These are phyloP conservation scores for Dactylellina leptospora DNA, from an alignment of 2,329 filamentous ascomycete genomes.

Conservation along the genomic window DNA sequence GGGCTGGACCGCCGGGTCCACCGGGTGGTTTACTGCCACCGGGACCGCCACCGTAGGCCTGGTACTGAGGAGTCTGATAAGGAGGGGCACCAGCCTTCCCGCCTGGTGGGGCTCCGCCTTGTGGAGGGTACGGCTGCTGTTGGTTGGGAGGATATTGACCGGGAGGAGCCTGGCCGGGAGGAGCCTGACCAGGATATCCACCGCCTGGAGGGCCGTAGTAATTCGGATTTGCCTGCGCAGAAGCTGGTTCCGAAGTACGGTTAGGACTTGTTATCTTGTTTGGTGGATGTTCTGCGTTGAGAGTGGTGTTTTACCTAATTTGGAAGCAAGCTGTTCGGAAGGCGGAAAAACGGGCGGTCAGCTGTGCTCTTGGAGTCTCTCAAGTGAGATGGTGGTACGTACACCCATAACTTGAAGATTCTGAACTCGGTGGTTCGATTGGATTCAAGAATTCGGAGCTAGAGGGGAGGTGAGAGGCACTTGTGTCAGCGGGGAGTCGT, in stretches of 20 bases:
- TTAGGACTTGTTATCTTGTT: constrained; percentile 11
- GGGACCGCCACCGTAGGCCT: constrained; percentile 31
- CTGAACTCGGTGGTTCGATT: constrained; percentile 28
- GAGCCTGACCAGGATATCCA: constrained; percentile 35
- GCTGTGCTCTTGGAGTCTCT: constrained; percentile 19
- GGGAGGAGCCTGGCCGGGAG: constrained; percentile 30
- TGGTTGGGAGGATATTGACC: constrained; percentile 11
- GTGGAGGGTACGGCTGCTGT: too few relatives aligned
- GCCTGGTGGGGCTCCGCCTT: constrained; percentile 34
- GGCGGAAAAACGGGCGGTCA: constrained; percentile 27
- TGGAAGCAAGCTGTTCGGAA: constrained; percentile 49
- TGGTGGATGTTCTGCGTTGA: constrained; percentile 48
- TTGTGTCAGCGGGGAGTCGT: constrained; percentile 10
- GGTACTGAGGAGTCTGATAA: constrained; percentile 42
- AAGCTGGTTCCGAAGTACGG: constrained; percentile 37
- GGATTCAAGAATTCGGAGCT: neutral
- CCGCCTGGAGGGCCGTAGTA: constrained; percentile 48
- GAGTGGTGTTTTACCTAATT: constrained; percentile 47
- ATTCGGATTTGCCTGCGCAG: constrained; percentile 45
- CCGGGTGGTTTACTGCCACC: constrained; percentile 31
- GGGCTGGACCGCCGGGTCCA: constrained; percentile 21
- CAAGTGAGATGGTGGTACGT: constrained; percentile 19
- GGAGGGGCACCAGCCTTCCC: constrained; percentile 5
- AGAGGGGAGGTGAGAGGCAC: constrained; percentile 11
- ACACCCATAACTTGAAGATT: constrained; percentile 40